Evolutionary conservation across 1,139 yeast genomes (phyloP), one percentile per base, ranked within the genome.

Genomic region (Pichia terricola): DNA sequence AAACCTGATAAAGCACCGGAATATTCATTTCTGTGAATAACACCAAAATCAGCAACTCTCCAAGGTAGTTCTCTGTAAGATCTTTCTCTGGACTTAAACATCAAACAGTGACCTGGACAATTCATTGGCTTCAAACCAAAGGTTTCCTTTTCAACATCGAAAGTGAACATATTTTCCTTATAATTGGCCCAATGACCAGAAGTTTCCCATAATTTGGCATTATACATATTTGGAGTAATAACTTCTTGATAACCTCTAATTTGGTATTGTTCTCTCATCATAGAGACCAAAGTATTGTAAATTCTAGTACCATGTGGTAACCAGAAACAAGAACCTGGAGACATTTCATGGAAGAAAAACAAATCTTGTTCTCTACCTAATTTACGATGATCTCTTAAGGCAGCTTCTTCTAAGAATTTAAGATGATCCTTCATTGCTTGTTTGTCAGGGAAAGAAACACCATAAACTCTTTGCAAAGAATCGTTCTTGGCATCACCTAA

Each of bases 401-500:
- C 86, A 42, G 99, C 99, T 68, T 94, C 98, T 60, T 87, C 94
- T 62, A 94, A 75, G 69, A 91, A 94, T 65, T 88, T 86, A 69
- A 91, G 68, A 64, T 94, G 96, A 57, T 86, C 97, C 58, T 87
- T 94, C 95, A 94, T 85, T 58, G 80, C 77, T 68, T 89, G 88
- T 74, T 94, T 91, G 66, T 91, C 98, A 50, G 99, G 99, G 88
- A 94, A 94, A 26, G 97, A 86, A 53, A 91, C 82, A 77, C 99
- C 99, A 63, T 94, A 94, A 47, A 94, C 79, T 73, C 99, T 86
- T 70, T 94, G 99, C 65, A 94, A 75, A 16, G 97, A 88, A 63
- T 94, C 98, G 62, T 94, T 91, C 55, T 72, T 72, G 45, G 95
- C 69, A 59, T 91, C 96, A 66, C 97, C 99, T 61, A 88, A 71